phyloP scores from a whole-genome alignment of 163 green algal species.

The Coccomyxa subellipsoidea region DNA sequence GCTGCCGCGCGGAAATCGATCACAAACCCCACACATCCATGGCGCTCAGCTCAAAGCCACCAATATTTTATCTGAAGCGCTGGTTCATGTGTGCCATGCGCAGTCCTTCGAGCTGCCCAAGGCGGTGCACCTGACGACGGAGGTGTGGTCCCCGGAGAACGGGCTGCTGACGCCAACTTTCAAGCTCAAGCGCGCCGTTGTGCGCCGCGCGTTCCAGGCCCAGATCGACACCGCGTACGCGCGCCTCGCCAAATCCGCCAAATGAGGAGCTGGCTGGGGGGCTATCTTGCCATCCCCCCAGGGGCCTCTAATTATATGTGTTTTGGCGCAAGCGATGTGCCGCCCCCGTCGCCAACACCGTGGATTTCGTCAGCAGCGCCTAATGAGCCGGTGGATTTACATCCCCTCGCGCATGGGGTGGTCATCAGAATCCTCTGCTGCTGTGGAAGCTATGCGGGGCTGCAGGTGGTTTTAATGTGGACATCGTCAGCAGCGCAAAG shows the following conservation, averaged over 20 bases:
- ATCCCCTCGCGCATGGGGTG: too few species aligned
- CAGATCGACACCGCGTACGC: conserved; percentile 40
- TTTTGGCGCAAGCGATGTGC: too few species aligned
- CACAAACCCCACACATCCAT: too few species aligned
- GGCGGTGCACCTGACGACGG: conserved; percentile 28
- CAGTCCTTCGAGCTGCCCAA: conserved; percentile 10
- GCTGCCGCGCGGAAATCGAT: too few species aligned
- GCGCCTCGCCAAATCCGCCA: neutral
- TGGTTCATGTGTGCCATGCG: neutral
- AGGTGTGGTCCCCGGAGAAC: conserved; percentile 51
- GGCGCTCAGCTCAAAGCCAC: neutral
- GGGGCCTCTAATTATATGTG: too few species aligned
- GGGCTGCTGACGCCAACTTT: conserved; percentile 73
- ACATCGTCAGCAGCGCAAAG: too few species aligned
- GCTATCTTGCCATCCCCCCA: too few species aligned
- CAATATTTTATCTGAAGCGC: neutral
- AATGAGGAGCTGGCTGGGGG: too few species aligned
- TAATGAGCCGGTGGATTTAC: neutral
- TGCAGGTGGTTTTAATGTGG: too few species aligned
- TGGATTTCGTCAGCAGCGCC: neutral
- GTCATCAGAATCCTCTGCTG: too few species aligned
- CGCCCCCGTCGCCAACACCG: neutral
- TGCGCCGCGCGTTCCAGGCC: conserved; percentile 61
- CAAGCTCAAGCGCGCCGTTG: conserved; percentile 71
- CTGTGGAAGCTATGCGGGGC: too few species aligned